These are phyloP conservation scores for Capsicum baccatum DNA, from an alignment of 257 asterid genomes.

Conservation along the genomic window DNA sequence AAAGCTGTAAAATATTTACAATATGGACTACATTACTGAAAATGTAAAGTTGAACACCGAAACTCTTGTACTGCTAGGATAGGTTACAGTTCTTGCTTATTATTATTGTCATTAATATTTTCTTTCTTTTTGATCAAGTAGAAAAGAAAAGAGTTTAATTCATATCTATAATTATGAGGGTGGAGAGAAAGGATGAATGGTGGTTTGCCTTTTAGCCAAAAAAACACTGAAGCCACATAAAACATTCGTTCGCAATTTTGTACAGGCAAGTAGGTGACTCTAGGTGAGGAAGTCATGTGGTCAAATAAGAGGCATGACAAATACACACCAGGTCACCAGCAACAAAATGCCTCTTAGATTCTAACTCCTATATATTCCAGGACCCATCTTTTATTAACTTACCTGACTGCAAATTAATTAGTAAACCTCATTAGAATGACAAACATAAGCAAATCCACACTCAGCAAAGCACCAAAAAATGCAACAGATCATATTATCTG, in stretches of 20 bases:
- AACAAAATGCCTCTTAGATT: not conserved
- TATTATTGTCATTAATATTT: not conserved
- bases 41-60: not conserved
- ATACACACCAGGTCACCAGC: not conserved
- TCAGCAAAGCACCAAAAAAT: not conserved
- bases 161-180: not conserved
- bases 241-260: constrained; percentile 4
- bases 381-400: not conserved
- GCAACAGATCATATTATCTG: not conserved
- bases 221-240: constrained; percentile 11
- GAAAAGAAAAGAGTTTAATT: not conserved
- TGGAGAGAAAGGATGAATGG: not conserved
- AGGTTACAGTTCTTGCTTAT: not conserved
- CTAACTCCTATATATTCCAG: not conserved
- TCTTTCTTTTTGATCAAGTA: not conserved
- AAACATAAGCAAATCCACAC: not conserved
- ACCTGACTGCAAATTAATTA: not conserved
- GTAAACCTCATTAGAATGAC: not conserved
- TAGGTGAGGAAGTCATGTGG: not conserved
- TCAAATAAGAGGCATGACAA: not conserved
- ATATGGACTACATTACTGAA: not conserved
- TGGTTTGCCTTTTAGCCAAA: not conserved
- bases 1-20: not conserved
- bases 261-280: not conserved
- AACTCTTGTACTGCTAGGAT: not conserved